Percentiles rank a stretch among this genome's conserved stretches.
Conservation (phyloP, 1,139 yeast species). For the Yamadazyma epiphylla region DNA sequence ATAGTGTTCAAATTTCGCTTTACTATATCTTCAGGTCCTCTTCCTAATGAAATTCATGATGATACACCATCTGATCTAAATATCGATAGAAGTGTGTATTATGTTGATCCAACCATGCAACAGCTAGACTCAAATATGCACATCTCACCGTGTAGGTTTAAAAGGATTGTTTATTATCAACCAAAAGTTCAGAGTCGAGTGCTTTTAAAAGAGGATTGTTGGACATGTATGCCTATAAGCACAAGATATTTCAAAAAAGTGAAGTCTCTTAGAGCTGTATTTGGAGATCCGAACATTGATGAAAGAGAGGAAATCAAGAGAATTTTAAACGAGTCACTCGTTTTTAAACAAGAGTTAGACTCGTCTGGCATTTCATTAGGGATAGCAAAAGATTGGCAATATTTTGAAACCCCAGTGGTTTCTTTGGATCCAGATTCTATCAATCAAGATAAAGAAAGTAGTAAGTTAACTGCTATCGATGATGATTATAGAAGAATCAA, state of each 20-base stretch:
- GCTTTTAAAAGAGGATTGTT: conserved; percentile 47
- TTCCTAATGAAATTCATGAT: conserved; percentile 6
- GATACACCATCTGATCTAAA: background rate
- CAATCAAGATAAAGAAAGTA: conserved; percentile 6
- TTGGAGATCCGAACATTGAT: conserved; percentile 40
- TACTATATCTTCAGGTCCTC: conserved; percentile 24
- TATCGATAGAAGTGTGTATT: conserved; percentile 14
- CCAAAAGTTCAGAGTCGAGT: conserved; percentile 27
- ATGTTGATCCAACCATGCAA: conserved; percentile 28
- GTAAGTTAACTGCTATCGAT: conserved; percentile 26
- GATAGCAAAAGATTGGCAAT: conserved; percentile 40
- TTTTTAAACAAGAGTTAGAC: conserved; percentile 26
- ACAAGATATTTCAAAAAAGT: conserved; percentile 47
- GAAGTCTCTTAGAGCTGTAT: conserved; percentile 40
- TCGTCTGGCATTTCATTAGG: conserved; percentile 40
- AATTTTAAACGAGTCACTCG: conserved; percentile 26
- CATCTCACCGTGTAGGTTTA: conserved; percentile 11
- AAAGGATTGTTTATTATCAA: conserved; percentile 18
- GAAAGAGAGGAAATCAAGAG: conserved; percentile 22
- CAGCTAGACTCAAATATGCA: conserved; percentile 10
- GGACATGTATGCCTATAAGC: conserved; percentile 49
- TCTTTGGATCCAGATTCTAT: conserved; percentile 8
- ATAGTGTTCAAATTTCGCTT: conserved; percentile 35
- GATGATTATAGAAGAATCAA: conserved; percentile 36
- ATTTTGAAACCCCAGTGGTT: conserved; percentile 26